phyloP scores from a whole-genome alignment of 2,329 filamentous ascomycete genomes.

The Pseudogymnoascus pannorum region DNA sequence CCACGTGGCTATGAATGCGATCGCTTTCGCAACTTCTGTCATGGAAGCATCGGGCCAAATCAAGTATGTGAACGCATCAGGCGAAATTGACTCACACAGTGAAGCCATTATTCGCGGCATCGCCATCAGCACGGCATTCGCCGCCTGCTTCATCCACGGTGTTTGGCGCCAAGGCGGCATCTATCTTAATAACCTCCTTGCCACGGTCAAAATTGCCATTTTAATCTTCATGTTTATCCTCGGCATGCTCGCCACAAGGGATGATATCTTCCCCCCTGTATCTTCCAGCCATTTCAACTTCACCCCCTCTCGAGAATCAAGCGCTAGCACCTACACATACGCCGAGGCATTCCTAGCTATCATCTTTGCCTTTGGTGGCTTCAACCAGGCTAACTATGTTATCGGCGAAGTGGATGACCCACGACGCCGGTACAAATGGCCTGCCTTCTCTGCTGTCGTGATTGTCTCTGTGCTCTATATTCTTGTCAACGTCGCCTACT shows the following conservation, averaged over 20 bases:
- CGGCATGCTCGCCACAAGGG: conserved; percentile 23
- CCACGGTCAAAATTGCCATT: conserved; percentile 41
- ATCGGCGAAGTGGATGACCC: conserved; percentile 35
- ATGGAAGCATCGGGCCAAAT: conserved; percentile 31
- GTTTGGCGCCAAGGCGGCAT: conserved; percentile 44
- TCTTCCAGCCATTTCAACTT: not conserved
- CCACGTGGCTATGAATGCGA: conserved; percentile 42
- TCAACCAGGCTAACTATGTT: conserved; percentile 39
- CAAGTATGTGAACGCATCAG: no score
- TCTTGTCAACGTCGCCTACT: conserved; percentile 36
- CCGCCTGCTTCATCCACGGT: conserved; percentile 42
- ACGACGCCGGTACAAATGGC: conserved; percentile 30
- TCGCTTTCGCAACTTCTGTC: conserved; percentile 38
- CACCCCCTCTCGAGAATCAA: not conserved
- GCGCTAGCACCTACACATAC: conserved; percentile 23
- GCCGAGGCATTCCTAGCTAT: conserved; percentile 37
- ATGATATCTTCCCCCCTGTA: not conserved
- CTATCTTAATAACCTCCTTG: conserved; percentile 43
- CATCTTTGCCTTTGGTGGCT: conserved; percentile 36
- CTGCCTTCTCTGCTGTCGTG: conserved; percentile 30
- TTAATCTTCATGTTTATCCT: conserved; percentile 38
- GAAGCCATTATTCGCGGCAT: conserved; percentile 36
- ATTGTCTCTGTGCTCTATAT: conserved; percentile 32
- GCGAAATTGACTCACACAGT: conserved; percentile 6
- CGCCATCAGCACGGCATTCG: conserved; percentile 37